Percentiles rank a stretch among this genome's conserved stretches.
Evolutionary conservation across 306 rosid genomes (phyloP).

Genomic region (Acacia melanoxylon): DNA sequence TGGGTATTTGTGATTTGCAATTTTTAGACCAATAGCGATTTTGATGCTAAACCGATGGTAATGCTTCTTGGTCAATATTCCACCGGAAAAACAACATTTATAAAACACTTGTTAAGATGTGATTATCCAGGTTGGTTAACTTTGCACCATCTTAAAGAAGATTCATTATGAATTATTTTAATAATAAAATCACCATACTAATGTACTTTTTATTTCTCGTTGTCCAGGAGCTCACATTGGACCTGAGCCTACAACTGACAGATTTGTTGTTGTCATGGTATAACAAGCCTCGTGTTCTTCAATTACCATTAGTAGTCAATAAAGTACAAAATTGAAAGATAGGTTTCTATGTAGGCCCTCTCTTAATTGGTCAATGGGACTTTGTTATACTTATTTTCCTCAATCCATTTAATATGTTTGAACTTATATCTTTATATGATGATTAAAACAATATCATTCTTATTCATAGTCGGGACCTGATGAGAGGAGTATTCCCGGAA

Average conservation of each 20-base stretch:
- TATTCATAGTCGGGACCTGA: conserved; percentile 83
- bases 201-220: conserved; percentile 14
- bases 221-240: conserved; percentile 89
- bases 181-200: background rate
- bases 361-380: background rate
- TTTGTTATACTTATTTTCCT: background rate
- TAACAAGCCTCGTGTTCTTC: background rate
- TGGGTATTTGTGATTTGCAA: conserved; percentile 19
- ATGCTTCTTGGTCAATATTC: conserved; percentile 99
- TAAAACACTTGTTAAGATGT: conserved; percentile 79
- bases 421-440: background rate
- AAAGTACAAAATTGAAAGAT: background rate
- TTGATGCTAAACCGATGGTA: conserved; percentile 99
- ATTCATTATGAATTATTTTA: background rate
- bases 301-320: background rate
- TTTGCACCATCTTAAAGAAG: background rate
- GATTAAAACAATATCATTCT: conserved; percentile 13
- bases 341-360: background rate
- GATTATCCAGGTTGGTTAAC: conserved; percentile 80
- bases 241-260: conserved; percentile 97
- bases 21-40: conserved; percentile 72
- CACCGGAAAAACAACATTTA: conserved; percentile 94
- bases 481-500: conserved; percentile 95
- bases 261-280: conserved; percentile 98
- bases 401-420: conserved; percentile 2